A percentile compares a stretch with the other conserved stretches of the same genome.
Conservation (phyloP, 306 rosid genomes). For the Cicer judaicum region DNA sequence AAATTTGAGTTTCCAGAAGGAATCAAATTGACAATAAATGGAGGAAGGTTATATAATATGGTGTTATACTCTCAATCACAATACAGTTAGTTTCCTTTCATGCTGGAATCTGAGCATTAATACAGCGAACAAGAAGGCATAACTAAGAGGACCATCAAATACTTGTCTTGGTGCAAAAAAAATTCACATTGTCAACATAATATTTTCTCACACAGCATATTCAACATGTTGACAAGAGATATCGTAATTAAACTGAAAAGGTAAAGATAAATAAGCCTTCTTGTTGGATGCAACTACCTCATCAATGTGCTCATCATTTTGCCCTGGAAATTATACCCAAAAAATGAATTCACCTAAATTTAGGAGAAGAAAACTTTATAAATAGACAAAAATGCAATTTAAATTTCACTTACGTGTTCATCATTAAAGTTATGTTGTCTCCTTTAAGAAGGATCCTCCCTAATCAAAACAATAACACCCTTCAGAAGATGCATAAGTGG, state of each 20-base stretch:
- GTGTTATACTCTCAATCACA: not conserved
- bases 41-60: not conserved
- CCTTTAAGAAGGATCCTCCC: conserved; percentile 93
- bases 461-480: conserved; percentile 38
- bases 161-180: conserved; percentile 13
- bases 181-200: conserved; percentile 8
- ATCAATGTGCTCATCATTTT: conserved; percentile 52
- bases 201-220: conserved; percentile 16
- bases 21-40: not conserved
- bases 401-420: conserved; percentile 69
- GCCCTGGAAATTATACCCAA: conserved; percentile 56
- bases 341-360: not conserved
- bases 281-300: conserved; percentile 24
- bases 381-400: conserved; percentile 22
- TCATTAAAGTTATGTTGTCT: conserved; percentile 89
- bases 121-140: not conserved
- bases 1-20: not conserved
- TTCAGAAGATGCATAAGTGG: conserved; percentile 37
- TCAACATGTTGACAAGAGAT: conserved; percentile 12
- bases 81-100: conserved; percentile 7
- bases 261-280: conserved; percentile 36
- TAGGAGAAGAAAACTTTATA: not conserved
- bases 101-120: not conserved
- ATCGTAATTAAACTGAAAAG: conserved; percentile 15
- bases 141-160: not conserved